A percentile compares a stretch with the other conserved stretches of the same genome.
phyloP scores from a whole-genome alignment of 208 protist genomes.

The Trichomonas vaginalis region DNA sequence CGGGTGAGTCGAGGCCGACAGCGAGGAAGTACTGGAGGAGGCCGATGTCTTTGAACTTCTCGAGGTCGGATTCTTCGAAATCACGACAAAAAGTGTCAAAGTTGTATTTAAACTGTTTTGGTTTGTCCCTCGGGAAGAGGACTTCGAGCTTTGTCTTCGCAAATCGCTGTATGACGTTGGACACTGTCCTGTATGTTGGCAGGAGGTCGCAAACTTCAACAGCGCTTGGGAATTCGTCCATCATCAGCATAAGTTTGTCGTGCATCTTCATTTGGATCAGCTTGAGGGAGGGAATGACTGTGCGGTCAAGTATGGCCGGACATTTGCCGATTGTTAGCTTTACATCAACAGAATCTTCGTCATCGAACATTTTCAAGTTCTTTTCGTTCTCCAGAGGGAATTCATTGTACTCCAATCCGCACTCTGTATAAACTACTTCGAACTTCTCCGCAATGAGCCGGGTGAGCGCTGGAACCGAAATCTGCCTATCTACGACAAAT shows the following conservation, averaged over 20 bases:
- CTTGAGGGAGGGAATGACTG: not conserved
- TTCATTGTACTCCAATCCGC: not conserved
- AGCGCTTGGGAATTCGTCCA: not conserved
- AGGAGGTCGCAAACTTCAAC: not conserved
- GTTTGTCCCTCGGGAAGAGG: not conserved
- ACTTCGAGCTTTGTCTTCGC: too few relatives aligned
- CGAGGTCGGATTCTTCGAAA: not conserved
- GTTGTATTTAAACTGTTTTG: not conserved
- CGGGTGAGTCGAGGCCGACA: not conserved
- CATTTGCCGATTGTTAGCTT: not conserved
- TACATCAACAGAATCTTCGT: not conserved
- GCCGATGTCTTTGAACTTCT: not conserved
- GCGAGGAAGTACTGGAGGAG: not conserved
- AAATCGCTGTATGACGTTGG: not conserved
- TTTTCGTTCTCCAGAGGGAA: not conserved
- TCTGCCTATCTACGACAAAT: not conserved
- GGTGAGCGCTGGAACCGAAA: not conserved
- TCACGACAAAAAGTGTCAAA: not conserved
- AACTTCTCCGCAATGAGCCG: not conserved
- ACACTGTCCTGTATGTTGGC: not conserved
- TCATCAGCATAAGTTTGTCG: not conserved
- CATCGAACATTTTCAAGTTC: not conserved
- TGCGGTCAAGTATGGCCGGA: not conserved
- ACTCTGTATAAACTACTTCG: not conserved
- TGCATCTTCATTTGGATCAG: not conserved